These are phyloP conservation scores for Calendula officinalis DNA, from an alignment of 129 eudicot species.

Conservation along the genomic window DNA sequence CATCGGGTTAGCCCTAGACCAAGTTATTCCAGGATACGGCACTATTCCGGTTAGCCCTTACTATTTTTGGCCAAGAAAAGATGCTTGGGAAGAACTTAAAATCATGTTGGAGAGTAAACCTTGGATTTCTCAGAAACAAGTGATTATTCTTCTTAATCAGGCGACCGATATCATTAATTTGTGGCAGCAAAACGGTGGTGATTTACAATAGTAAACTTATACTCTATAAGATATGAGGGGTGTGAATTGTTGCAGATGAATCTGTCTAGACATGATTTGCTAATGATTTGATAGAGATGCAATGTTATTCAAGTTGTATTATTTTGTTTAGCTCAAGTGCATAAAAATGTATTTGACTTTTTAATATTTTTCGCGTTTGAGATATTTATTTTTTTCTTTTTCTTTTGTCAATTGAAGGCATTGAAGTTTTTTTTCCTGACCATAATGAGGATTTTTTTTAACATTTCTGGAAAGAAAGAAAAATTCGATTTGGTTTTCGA, in stretches of 20 bases:
- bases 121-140: slow-evolving; percentile 80
- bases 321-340: neutral
- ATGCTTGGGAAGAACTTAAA: slow-evolving; percentile 95
- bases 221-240: slow-evolving; percentile 8
- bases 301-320: neutral
- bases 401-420: no score
- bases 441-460: no score
- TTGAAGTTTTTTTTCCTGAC: no score
- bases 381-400: no score
- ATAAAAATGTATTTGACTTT: no score
- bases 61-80: slow-evolving; percentile 95
- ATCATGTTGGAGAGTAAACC: slow-evolving; percentile 80
- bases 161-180: slow-evolving; percentile 91
- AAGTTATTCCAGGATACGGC: slow-evolving; percentile 82
- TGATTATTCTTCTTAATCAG: slow-evolving; percentile 75
- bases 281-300: slow-evolving; percentile 9
- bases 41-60: slow-evolving; percentile 84
- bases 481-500: no score
- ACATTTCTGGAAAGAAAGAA: no score
- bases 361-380: no score
- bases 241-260: slow-evolving; percentile 13
- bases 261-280: slow-evolving; percentile 12
- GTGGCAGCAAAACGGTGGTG: slow-evolving; percentile 83
- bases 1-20: slow-evolving; percentile 79
- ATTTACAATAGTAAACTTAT: slow-evolving; percentile 23